Conservation (phyloP, 1,139 yeast species). For the Wickerhamiella infanticola region DNA sequence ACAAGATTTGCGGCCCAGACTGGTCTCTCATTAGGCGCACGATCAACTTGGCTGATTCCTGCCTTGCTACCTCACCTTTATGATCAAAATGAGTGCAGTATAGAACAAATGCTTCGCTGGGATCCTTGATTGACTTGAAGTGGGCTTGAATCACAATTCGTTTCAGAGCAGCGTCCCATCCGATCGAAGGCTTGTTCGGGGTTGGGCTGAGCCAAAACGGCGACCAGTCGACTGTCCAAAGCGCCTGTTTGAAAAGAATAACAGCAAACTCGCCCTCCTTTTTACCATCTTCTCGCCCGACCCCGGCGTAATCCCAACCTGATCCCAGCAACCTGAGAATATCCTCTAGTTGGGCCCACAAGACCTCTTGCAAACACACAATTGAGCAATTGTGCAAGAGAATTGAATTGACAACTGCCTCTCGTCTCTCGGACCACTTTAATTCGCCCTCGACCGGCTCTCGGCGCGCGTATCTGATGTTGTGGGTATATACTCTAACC, state of each 20-base stretch:
- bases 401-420: not conserved
- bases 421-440: slow-evolving; percentile 26
- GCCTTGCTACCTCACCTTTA: slow-evolving; percentile 33
- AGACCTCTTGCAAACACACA: slow-evolving; percentile 42
- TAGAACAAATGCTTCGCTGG: slow-evolving; percentile 22
- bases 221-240: slow-evolving; percentile 27
- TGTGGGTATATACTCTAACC: slow-evolving; percentile 36
- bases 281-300: slow-evolving; percentile 34
- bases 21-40: slow-evolving; percentile 29
- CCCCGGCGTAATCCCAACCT: slow-evolving; percentile 32
- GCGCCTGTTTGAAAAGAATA: slow-evolving; percentile 25
- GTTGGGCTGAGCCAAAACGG: slow-evolving; percentile 35
- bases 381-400: slow-evolving; percentile 9
- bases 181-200: slow-evolving; percentile 34
- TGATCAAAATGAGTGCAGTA: slow-evolving; percentile 49
- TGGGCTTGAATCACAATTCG: slow-evolving; percentile 25
- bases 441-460: slow-evolving; percentile 25
- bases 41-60: slow-evolving; percentile 34
- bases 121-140: slow-evolving; percentile 4
- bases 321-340: slow-evolving; percentile 23
- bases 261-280: slow-evolving; percentile 34
- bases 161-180: slow-evolving; percentile 42
- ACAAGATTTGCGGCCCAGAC: slow-evolving; percentile 16
- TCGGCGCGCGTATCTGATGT: slow-evolving; percentile 33
- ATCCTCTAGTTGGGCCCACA: slow-evolving; percentile 37